phyloP scores from a whole-genome alignment of 2,329 filamentous ascomycete genomes.

The Clonostachys chloroleuca region DNA sequence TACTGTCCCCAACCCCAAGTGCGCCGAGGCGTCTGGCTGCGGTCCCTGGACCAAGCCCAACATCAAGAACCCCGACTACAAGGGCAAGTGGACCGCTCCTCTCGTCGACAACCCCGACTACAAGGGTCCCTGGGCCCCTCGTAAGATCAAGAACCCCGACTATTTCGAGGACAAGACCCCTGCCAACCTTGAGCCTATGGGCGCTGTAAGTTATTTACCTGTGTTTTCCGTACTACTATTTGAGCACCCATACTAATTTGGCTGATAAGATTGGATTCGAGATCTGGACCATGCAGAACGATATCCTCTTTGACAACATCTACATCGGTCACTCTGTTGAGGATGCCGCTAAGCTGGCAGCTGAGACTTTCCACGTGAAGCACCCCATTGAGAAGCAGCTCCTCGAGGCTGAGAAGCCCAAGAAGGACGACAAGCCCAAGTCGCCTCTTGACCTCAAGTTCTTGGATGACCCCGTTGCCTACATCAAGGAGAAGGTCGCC shows the following conservation, averaged over 20 bases:
- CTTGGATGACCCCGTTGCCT: slow-evolving; percentile 83
- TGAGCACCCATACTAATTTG: slow-evolving; percentile 8
- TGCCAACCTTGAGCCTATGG: slow-evolving; percentile 96
- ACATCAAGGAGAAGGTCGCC: slow-evolving; percentile 87
- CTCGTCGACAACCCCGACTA: slow-evolving; percentile 96
- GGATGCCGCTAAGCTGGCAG: slow-evolving; percentile 84
- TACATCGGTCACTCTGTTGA: slow-evolving; percentile 97
- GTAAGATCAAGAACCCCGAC: slow-evolving; percentile 94
- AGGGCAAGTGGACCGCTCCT: slow-evolving; percentile 96
- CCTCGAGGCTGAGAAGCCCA: slow-evolving; percentile 76
- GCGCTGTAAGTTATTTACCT: slow-evolving; percentile 65
- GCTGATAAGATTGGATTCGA: slow-evolving; percentile 81
- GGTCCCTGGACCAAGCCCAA: slow-evolving; percentile 88
- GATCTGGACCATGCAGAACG: slow-evolving; percentile 99
- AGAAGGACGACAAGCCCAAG: slow-evolving; percentile 59
- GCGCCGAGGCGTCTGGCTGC: slow-evolving; percentile 86
- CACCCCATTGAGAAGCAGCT: slow-evolving; percentile 74
- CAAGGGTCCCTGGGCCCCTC: slow-evolving; percentile 92
- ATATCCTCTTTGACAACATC: slow-evolving; percentile 99
- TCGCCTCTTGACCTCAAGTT: slow-evolving; percentile 78
- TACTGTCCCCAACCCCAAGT: slow-evolving; percentile 93
- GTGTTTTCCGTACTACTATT: slow-evolving; percentile 3
- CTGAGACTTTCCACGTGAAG: slow-evolving; percentile 91
- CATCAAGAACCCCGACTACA: slow-evolving; percentile 94
- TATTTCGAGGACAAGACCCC: slow-evolving; percentile 98